Evolutionary conservation across 73 alveolate genomes (phyloP).

Genomic region (Paramecium sexaurelia): DNA sequence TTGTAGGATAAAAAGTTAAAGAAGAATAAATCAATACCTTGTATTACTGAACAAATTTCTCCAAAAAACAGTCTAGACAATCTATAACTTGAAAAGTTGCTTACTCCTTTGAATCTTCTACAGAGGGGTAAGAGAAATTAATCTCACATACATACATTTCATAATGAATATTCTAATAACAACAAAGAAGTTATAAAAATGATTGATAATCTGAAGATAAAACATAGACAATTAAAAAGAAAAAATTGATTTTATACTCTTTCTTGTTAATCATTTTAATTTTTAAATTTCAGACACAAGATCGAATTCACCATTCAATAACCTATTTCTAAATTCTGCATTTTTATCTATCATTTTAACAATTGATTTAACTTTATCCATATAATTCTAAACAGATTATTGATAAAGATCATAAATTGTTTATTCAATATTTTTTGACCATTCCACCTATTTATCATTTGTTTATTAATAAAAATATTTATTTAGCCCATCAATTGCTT

Average conservation of each 20-base stretch:
- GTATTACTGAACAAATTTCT: background rate
- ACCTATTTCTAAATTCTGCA: background rate
- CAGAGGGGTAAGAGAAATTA: background rate
- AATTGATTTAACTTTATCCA: slow-evolving; percentile 23
- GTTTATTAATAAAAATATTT: background rate
- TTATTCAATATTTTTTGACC: background rate
- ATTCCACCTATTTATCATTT: background rate
- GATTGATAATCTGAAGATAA: background rate
- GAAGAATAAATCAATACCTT: background rate
- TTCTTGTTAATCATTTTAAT: slow-evolving; percentile 1
- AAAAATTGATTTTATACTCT: background rate
- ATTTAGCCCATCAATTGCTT: background rate
- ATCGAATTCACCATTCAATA: background rate
- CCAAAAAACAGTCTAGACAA: background rate
- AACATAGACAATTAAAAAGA: background rate
- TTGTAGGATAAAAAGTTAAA: background rate
- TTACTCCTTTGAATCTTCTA: background rate
- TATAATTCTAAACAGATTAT: background rate
- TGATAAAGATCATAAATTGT: background rate
- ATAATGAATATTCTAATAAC: background rate
- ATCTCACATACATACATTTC: background rate
- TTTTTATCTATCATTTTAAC: background rate
- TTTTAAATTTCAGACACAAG: slow-evolving; percentile 1
- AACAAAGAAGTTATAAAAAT: background rate
- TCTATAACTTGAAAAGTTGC: background rate